These are phyloP conservation scores for Lachancea nothofagi DNA, from an alignment of 805 yeast genomes.

Conservation along the genomic window DNA sequence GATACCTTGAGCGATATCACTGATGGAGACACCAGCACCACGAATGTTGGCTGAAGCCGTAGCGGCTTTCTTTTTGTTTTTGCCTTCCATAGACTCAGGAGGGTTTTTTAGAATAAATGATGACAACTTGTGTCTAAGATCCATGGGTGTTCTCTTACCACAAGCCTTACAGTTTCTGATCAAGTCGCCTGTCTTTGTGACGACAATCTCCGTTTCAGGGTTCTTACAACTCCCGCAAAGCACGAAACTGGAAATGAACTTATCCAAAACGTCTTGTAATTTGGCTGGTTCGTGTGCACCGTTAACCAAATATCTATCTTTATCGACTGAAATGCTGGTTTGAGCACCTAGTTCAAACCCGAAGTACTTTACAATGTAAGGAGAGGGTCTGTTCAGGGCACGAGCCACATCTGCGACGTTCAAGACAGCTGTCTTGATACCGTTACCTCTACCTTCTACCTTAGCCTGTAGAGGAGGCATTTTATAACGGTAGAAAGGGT, in stretches of 20 bases:
- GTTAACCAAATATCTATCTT: constrained; percentile 86
- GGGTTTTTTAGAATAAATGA: constrained; percentile 88
- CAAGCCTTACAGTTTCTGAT: constrained; percentile 97
- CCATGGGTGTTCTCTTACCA: constrained; percentile 82
- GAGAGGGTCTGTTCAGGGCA: constrained; percentile 88
- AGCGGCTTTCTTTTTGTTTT: constrained; percentile 70
- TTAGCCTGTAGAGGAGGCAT: constrained; percentile 98
- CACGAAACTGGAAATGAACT: constrained; percentile 87
- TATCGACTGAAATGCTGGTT: constrained; percentile 71
- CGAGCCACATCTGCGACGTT: constrained; percentile 87
- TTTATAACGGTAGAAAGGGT: constrained; percentile 98
- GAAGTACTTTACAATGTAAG: constrained; percentile 88
- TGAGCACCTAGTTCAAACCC: constrained; percentile 98
- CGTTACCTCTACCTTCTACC: constrained; percentile 98
- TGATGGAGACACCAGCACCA: constrained; percentile 78
- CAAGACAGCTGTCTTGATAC: constrained; percentile 92
- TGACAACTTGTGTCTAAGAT: constrained; percentile 81
- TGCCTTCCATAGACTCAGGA: constrained; percentile 51
- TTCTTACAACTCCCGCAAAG: constrained; percentile 92
- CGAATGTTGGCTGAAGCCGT: constrained; percentile 86
- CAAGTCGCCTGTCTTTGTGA: constrained; percentile 60
- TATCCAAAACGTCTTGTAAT: constrained; percentile 90
- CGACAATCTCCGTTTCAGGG: constrained; percentile 91
- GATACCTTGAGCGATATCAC: constrained; percentile 64
- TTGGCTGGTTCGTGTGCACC: constrained; percentile 90